Percentiles rank a stretch among this genome's conserved stretches.
Evolutionary conservation across 192 early-diverging fungal species (phyloP).

Genomic region (Helicostylum pulchrum): DNA sequence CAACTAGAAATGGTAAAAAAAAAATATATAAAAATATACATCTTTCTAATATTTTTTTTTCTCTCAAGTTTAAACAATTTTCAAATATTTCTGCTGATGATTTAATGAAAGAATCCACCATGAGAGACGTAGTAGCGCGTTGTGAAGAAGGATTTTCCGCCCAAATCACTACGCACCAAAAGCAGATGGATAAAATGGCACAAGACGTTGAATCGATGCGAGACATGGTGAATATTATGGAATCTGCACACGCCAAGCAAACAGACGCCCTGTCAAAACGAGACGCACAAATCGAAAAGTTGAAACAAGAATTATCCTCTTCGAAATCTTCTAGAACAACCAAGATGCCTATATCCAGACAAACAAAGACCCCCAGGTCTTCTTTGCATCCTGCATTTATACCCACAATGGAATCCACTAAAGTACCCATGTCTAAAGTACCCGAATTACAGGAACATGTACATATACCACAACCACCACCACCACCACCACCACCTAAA

Average conservation of each 20-base stretch:
- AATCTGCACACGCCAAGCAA: background rate
- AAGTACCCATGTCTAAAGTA: too few species aligned
- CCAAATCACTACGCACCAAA: slow-evolving; percentile 4
- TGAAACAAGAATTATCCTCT: slow-evolving; percentile 1
- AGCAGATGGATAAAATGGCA: slow-evolving; percentile 7
- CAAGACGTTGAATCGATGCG: slow-evolving; percentile 1
- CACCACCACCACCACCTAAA: too few species aligned
- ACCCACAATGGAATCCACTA: too few species aligned
- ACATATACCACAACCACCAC: too few species aligned
- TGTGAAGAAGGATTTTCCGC: slow-evolving; percentile 15
- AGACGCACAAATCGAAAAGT: slow-evolving; percentile 7
- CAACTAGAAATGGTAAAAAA: slow-evolving; percentile 4
- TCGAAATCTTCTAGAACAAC: too few species aligned
- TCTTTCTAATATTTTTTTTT: slow-evolving; percentile 1
- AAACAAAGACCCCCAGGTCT: too few species aligned
- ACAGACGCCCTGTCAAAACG: background rate
- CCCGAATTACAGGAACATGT: too few species aligned
- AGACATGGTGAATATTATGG: background rate
- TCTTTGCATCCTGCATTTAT: too few species aligned
- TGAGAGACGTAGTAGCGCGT: slow-evolving; percentile 24
- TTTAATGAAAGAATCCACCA: background rate
- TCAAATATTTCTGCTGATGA: slow-evolving; percentile 4
- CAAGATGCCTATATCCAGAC: too few species aligned
- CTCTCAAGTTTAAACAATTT: background rate
- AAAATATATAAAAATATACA: background rate